Evolutionary conservation across 2,329 filamentous ascomycete genomes (phyloP), one percentile per base, ranked within the genome.

Genomic region (Trichoderma afroharzianum): DNA sequence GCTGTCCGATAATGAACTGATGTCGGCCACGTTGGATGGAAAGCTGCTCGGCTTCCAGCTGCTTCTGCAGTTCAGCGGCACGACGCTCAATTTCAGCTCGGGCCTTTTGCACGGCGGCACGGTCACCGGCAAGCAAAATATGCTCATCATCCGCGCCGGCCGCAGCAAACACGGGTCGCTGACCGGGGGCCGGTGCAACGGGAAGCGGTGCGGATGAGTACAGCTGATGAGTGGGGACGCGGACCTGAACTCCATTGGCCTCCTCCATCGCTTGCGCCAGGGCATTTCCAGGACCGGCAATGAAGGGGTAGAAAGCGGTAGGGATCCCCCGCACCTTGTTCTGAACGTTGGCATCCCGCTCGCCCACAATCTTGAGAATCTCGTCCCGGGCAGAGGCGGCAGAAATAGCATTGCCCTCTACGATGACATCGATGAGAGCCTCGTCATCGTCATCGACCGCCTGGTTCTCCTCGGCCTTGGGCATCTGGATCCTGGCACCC

Each of bases 241-340:
- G 89, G 74, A 99, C 87, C 79, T 93, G 91, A 43, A 97, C 86
- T 73, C 93, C 93, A 73, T 91, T 92, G 73, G 88, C 88, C 80
- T 95, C 91, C 81, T 95, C 92, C 67, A 97, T 85, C 47, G 88
- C 87, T 74, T 88, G 86, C 70, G 93, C 83, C 64, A 89, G 84
- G 61, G 88, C 85, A 79, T 94, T 93, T 79, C 92, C 88, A 11
- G 91, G 89, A 63, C 94, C 94, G 28, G 94, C 92, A 80, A 99
- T 91, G 85, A 99, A 99, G 67, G 95, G 95, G 82, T 96, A 99
- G 82, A 96, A 97, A 80, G 97, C 94, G 30, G 94, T 89, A 8
- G 96, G 95, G 72, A 99, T 92, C 63, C 91, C 90, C 81, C 91
- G 93, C 75, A 99, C 83, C 76, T 93, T 93, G 71, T 94, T 87